A percentile compares a stretch with the other conserved stretches of the same genome.
phyloP scores from a whole-genome alignment of 768 basidiomycete genomes.

The Pisolithus sp. region DNA sequence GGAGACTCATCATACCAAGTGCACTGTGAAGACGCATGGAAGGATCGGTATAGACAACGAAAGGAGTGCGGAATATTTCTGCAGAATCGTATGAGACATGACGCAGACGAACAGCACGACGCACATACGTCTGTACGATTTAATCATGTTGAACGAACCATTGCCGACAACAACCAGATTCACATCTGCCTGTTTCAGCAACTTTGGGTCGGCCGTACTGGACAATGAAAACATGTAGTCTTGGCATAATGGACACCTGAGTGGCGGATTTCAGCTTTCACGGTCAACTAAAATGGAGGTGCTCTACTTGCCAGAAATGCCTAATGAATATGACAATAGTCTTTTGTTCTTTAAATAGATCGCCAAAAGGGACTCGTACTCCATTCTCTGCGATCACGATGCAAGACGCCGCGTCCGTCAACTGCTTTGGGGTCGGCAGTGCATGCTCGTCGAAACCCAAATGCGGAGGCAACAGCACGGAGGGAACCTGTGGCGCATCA shows the following conservation, averaged over 20 bases:
- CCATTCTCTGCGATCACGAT: slow-evolving; percentile 66
- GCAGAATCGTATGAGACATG: not conserved
- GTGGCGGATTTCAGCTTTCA: not conserved
- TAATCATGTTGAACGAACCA: slow-evolving; percentile 70
- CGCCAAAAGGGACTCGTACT: slow-evolving; percentile 57
- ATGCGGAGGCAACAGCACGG: slow-evolving; percentile 8
- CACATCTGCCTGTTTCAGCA: slow-evolving; percentile 43
- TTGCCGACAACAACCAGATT: slow-evolving; percentile 73
- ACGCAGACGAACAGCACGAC: not conserved
- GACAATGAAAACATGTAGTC: slow-evolving; percentile 77
- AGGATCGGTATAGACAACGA: slow-evolving; percentile 78
- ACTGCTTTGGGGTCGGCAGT: slow-evolving; percentile 47
- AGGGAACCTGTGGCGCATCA: slow-evolving; percentile 12
- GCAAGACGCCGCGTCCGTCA: slow-evolving; percentile 55
- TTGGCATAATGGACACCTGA: slow-evolving; percentile 73
- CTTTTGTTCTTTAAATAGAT: slow-evolving; percentile 49
- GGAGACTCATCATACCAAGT: slow-evolving; percentile 63
- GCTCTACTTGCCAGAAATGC: slow-evolving; percentile 60
- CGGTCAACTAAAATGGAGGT: slow-evolving; percentile 1
- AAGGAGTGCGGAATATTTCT: slow-evolving; percentile 68
- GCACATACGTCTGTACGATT: slow-evolving; percentile 58
- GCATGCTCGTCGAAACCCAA: slow-evolving; percentile 37
- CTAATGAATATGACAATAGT: slow-evolving; percentile 82
- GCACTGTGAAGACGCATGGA: slow-evolving; percentile 58
- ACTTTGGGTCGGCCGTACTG: slow-evolving; percentile 40